Base-by-base conservation (phyloP, 108 stramenopile genomes). In the Stephanodiscus minutulus region DNA sequence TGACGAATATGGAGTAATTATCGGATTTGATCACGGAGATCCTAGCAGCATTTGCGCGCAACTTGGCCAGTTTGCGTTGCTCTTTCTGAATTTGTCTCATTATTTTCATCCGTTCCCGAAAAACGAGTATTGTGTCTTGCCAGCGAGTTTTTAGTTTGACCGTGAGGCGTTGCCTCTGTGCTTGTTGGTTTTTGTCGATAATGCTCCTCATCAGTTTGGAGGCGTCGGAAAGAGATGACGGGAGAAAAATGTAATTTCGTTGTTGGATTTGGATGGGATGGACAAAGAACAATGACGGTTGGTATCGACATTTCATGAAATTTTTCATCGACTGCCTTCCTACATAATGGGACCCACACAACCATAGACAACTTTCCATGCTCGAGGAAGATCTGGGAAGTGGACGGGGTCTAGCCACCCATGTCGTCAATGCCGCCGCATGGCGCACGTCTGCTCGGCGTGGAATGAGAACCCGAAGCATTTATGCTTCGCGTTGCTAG, bases 231-330 rank as follows among this genome's bases (percentile, higher is more conserved):
- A 66, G 28, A 7, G 70, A 65, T 13, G 75, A 64, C 44, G 81
- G 81, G 12, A 81, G 61, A 48, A 81, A 77, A 25, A 81, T 63
- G 75, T 81, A 81, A 55, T 21, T 76, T 29, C 79, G 68, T 44
- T 35, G 56, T 63, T 63, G 71, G 50, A 22, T 41, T 31, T 64
- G 61, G 20, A 28, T 56, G 55, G 17, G 17, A 29, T 12, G 55
- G 17, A 0, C 4, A 24, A 56, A 31, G 31, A 25, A 10, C 27
- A 56, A 29, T 29, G 55, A 29, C 59, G 28, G 35, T 41, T 39
- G 59, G 29, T 33, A 8, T 3, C 28, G 28, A 56, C 29, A 3
- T 13, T 33, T 58, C 57, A 13, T 58, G 17, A 25, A 2, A 36
- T 36, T 37, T 0, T 36, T 2, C n/a, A 18, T 20, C 17, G 33